These are phyloP conservation scores for Tanacetum coccineum DNA, from an alignment of 129 eudicot species.

Conservation along the genomic window DNA sequence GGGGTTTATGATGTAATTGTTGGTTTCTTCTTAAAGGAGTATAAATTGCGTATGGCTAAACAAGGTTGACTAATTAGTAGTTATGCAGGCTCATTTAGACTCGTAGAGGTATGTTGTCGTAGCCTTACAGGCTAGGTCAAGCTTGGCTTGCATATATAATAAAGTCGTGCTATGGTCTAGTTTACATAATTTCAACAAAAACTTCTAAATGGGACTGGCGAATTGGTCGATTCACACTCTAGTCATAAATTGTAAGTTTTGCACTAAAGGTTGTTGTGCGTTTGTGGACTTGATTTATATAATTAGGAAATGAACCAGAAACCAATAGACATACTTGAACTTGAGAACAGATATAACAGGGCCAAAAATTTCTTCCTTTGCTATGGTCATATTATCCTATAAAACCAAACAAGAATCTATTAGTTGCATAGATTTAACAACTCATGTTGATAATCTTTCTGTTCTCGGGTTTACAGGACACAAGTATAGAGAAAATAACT, in stretches of 20 bases:
- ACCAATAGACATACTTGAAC: conserved; percentile 54
- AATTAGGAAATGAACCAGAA: background rate
- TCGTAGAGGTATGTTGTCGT: background rate
- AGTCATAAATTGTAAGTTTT: background rate
- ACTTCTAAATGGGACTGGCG: no score
- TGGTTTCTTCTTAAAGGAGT: no score
- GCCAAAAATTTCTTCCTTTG: conserved; percentile 75
- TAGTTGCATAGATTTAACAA: background rate
- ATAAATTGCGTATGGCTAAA: background rate
- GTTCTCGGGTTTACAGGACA: no score
- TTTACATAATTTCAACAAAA: background rate
- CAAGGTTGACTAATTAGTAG: background rate
- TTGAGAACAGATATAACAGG: conserved; percentile 64
- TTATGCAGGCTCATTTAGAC: background rate
- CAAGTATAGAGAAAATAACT: background rate
- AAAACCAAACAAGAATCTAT: background rate
- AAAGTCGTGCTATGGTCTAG: background rate
- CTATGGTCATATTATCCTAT: conserved; percentile 72
- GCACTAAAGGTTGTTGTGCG: background rate
- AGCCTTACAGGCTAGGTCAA: background rate
- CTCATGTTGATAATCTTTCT: background rate
- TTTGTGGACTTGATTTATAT: background rate
- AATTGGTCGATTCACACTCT: background rate
- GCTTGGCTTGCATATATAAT: no score
- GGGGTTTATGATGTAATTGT: no score